Evolutionary conservation across 768 basidiomycete genomes (phyloP), one percentile per base, ranked within the genome.

Genomic region (Cubamyces lactineus): DNA sequence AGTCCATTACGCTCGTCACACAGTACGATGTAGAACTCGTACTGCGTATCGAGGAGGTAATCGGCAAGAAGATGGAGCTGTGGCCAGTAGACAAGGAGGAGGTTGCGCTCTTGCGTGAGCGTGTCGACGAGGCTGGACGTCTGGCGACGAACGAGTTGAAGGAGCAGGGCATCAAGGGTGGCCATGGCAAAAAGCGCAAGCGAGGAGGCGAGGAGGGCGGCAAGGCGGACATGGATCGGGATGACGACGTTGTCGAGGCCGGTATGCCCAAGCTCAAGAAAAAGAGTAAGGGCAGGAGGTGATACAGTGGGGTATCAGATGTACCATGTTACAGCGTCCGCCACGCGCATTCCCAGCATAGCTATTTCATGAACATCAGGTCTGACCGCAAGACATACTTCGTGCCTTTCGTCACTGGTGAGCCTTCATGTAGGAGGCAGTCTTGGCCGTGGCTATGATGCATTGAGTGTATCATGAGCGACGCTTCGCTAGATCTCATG

Each of bases 1-100:
- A 98, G 78, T 89, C 93, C 1, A 91, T 99, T 69, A 97, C 96
- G n/a, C 84, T 99, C 43, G 95, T 98, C 23, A 94, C 96, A 5
- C 97, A 99, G 76, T 99, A 98, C 74, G 97, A 99, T 67, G 94
- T 99, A 57, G 97, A 98, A 76, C 82, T 98, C 47, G 76, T 98
- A 5, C 94, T 97, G 74, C 88, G 97, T 9, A 98, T 98, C 70
- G 97, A 99, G 74, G 81, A 85, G 21, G 94, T 96, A 7, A 87
- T 91, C 21, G 95, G 86, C 42, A 96, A 96, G 78, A 92, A 94
- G 75, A 90, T 99, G 87, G 89, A 88, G 53, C 77, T 89, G 40
- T 98, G 91, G 81, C 87, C 88, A 11, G 88, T 88, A 0, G 93
- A 94, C 70, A 85, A 89, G 61, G 92, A 96, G 71, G 95, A 97